phyloP scores from a whole-genome alignment of 108 stramenopile species.

The Conticribra guillardii region DNA sequence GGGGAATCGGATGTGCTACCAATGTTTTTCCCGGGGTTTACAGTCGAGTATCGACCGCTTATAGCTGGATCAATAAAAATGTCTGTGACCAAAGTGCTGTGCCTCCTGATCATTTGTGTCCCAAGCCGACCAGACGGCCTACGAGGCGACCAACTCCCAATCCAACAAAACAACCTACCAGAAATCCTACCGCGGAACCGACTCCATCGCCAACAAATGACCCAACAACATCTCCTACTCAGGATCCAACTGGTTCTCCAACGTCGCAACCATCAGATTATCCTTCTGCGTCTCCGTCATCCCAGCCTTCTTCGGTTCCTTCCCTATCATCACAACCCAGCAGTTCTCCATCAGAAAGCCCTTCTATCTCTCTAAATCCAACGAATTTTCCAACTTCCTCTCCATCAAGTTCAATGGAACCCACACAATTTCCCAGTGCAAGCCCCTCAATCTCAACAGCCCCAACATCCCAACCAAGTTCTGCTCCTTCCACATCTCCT shows the following conservation, averaged over 20 bases:
- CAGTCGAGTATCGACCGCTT: conserved; percentile 43
- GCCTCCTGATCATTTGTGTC: conserved; percentile 46
- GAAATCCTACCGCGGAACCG: too few species aligned
- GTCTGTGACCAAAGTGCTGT: conserved; percentile 40
- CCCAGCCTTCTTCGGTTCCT: too few species aligned
- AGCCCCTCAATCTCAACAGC: neutral
- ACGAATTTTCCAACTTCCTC: neutral
- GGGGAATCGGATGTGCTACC: conserved; percentile 34
- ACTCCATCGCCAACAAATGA: conserved; percentile 6
- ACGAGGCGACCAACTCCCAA: conserved; percentile 3
- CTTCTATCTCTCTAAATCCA: neutral
- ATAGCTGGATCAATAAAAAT: conserved; percentile 33
- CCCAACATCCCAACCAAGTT: too few species aligned
- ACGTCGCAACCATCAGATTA: neutral
- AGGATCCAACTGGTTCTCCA: neutral
- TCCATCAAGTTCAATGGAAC: too few species aligned
- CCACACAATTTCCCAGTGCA: neutral
- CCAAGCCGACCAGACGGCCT: too few species aligned
- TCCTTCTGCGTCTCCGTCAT: neutral
- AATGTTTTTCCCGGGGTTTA: conserved; percentile 35
- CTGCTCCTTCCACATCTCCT: too few species aligned
- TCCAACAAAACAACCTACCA: conserved; percentile 13
- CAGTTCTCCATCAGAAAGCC: neutral
- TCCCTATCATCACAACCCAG: too few species aligned
- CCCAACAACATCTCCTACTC: neutral